phyloP scores from a whole-genome alignment of 2,329 filamentous ascomycete species.

The Colletotrichum coccodes region DNA sequence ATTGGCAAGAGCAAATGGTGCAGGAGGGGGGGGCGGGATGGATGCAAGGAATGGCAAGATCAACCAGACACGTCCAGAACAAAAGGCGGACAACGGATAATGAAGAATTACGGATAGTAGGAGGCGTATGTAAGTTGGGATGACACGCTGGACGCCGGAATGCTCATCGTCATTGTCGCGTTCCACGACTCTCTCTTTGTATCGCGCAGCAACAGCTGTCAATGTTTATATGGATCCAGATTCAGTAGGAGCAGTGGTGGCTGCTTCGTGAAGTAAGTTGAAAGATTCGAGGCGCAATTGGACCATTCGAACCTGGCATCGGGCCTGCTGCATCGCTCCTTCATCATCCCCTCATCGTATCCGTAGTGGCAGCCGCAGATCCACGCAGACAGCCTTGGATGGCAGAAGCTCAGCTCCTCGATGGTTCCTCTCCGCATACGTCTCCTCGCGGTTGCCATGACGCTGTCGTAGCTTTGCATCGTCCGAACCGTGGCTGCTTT shows the following conservation, averaged over 20 bases:
- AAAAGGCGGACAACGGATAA: neutral
- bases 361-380: constrained; percentile 12
- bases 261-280: neutral
- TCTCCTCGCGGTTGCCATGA: constrained; percentile 33
- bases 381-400: neutral
- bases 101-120: neutral
- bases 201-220: constrained; percentile 20
- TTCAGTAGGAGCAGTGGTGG: constrained; percentile 9
- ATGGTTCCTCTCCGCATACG: constrained; percentile 8
- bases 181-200: constrained; percentile 14
- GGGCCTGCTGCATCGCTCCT: neutral
- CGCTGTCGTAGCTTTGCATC: constrained; percentile 30
- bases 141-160: neutral
- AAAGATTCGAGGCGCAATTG: neutral
- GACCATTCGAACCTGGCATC: neutral
- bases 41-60: constrained; percentile 20
- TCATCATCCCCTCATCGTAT: constrained; percentile 11
- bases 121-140: neutral
- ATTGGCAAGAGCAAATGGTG: neutral
- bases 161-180: neutral
- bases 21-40: neutral
- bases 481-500: constrained; percentile 12
- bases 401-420: neutral
- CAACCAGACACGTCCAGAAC: constrained; percentile 13
- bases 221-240: constrained; percentile 24